These are phyloP conservation scores for Magnolia kwangsiensis DNA, from an alignment of 164 flowering plant genomes.

Conservation along the genomic window DNA sequence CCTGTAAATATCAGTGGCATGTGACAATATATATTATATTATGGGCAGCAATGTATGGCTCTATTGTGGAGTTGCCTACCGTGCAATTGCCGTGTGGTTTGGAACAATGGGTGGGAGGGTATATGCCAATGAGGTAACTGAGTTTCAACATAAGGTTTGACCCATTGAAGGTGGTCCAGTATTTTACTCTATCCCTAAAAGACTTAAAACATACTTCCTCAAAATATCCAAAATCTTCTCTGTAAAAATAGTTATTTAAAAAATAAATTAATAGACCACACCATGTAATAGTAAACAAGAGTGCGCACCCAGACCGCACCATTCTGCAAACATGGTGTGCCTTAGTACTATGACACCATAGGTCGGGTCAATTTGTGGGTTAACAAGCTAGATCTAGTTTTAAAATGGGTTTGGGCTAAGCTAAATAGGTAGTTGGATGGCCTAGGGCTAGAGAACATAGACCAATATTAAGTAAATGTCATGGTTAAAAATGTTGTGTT, in stretches of 20 bases:
- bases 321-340: too few species aligned
- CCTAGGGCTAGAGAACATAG: too few species aligned
- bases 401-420: too few species aligned
- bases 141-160: neutral
- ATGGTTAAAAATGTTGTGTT: too few species aligned
- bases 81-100: neutral
- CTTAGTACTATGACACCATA: too few species aligned
- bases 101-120: constrained; percentile 10
- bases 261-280: constrained; percentile 8
- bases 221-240: constrained; percentile 11
- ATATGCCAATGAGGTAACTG: neutral
- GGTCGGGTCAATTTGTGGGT: too few species aligned
- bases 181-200: constrained; percentile 12
- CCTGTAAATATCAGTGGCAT: constrained; percentile 10
- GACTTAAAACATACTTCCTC: constrained; percentile 5
- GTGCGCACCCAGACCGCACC: too few species aligned
- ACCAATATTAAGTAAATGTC: too few species aligned
- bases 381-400: too few species aligned
- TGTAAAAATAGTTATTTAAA: neutral
- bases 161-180: constrained; percentile 11
- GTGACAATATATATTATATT: constrained; percentile 7
- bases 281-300: neutral
- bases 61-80: neutral
- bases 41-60: constrained; percentile 9
- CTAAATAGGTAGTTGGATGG: too few species aligned